Evolutionary conservation across 2,329 filamentous ascomycete species (phyloP).

Genomic region (Sclerotinia subarctica): DNA sequence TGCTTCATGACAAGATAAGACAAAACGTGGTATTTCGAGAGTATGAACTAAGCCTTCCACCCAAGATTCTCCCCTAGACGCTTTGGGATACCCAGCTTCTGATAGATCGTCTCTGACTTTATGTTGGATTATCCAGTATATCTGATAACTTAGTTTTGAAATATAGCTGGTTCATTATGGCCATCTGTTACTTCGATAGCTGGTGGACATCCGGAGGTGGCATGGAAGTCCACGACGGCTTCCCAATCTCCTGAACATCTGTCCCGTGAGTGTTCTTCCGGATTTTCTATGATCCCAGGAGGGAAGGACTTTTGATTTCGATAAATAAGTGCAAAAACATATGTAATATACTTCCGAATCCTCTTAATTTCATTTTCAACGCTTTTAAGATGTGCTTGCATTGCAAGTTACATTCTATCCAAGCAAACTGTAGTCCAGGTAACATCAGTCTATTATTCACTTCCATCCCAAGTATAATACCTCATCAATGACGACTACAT

Average conservation of each 20-base stretch:
- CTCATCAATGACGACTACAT: too few species aligned
- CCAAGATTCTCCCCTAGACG: neutral
- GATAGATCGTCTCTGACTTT: neutral
- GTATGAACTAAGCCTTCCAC: neutral
- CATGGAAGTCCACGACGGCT: neutral
- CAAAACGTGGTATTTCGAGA: neutral
- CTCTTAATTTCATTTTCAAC: neutral
- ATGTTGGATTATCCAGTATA: neutral
- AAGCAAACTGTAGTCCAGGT: too few species aligned
- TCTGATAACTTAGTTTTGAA: neutral
- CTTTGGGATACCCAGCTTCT: neutral
- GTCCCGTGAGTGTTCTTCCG: neutral
- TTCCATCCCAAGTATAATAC: too few species aligned
- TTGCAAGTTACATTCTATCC: too few species aligned
- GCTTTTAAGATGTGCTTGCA: neutral
- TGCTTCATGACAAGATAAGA: neutral
- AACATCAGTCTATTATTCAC: neutral
- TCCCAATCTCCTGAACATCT: neutral
- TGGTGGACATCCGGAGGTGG: neutral
- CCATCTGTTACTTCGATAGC: neutral
- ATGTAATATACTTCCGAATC: neutral
- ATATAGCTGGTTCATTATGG: neutral
- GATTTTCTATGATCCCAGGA: neutral
- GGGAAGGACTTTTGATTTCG: too few species aligned
- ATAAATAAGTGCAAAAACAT: too few species aligned